These are phyloP conservation scores for Fusarium albidum DNA, from an alignment of 2,329 filamentous ascomycete species.

Conservation along the genomic window DNA sequence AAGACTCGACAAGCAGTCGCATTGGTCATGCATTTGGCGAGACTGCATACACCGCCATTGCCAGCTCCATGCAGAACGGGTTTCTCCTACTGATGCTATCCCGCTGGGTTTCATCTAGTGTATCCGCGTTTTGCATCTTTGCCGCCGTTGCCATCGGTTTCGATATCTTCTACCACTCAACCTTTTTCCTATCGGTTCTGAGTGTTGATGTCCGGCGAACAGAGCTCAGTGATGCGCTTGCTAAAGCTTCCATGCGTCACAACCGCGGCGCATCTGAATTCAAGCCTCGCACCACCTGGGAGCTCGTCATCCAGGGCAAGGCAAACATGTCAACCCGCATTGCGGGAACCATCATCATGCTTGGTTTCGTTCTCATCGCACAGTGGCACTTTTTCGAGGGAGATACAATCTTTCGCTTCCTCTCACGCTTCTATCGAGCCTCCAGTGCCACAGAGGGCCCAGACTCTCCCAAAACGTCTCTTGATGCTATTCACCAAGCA, in stretches of 20 bases:
- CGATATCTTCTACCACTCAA: constrained; percentile 80
- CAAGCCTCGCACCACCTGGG: constrained; percentile 56
- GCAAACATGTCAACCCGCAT: constrained; percentile 75
- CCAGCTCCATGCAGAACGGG: constrained; percentile 74
- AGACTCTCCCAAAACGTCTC: constrained; percentile 47
- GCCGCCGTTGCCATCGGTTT: constrained; percentile 77
- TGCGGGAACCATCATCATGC: constrained; percentile 76
- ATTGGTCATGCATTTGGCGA: constrained; percentile 79
- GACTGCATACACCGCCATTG: constrained; percentile 74
- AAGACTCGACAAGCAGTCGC: constrained; percentile 72
- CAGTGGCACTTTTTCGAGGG: constrained; percentile 82
- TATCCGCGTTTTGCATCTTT: constrained; percentile 79
- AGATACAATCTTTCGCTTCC: constrained; percentile 51
- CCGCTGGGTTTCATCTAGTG: constrained; percentile 71
- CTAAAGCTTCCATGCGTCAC: constrained; percentile 59
- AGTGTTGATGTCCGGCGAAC: constrained; percentile 81
- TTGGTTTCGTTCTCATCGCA: constrained; percentile 75
- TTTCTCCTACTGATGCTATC: constrained; percentile 72
- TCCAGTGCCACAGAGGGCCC: constrained; percentile 23
- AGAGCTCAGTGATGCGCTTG: constrained; percentile 77
- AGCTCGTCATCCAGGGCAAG: constrained; percentile 69
- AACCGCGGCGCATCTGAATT: constrained; percentile 40
- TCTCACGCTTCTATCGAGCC: constrained; percentile 37
- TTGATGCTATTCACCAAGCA: constrained; percentile 74
- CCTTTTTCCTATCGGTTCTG: constrained; percentile 81